Conservation (phyloP, 345 rosid genomes). For the Eucalyptus brandiana region DNA sequence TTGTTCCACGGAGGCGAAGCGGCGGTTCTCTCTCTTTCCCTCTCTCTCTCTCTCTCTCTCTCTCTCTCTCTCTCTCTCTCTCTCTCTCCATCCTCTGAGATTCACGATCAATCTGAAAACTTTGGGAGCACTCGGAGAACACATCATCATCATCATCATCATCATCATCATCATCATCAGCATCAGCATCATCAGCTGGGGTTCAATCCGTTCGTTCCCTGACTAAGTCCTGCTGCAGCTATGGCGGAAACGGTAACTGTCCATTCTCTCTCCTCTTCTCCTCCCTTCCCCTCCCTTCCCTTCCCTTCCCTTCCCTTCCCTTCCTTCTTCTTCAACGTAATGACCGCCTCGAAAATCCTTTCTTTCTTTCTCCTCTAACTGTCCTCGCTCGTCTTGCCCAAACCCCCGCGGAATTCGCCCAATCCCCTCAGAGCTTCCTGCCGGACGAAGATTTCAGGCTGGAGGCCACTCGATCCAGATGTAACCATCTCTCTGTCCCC, state of each 20-base stretch:
- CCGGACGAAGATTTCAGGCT: background rate
- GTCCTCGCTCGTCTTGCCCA: background rate
- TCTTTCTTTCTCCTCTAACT: background rate
- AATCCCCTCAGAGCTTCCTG: background rate
- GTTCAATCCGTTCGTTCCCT: background rate
- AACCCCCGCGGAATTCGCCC: background rate
- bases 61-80: too few relatives aligned
- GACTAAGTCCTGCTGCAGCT: background rate
- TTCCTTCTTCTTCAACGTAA: background rate
- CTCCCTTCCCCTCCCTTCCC: background rate
- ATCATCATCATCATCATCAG: background rate
- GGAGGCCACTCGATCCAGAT: background rate
- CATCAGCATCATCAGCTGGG: background rate
- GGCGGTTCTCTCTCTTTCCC: background rate
- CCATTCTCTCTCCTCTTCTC: background rate
- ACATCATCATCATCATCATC: background rate
- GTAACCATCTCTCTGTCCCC: background rate
- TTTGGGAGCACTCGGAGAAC: background rate
- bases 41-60: background rate
- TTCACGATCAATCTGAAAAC: background rate
- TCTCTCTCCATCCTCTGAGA: background rate
- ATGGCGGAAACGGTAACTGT: background rate
- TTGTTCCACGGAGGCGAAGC: background rate
- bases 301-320: background rate
- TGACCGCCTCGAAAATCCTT: background rate